Percentiles rank a stretch among this genome's conserved stretches.
Conservation (phyloP, 73 alveolate species). For the Tetrahymena thermophila region DNA sequence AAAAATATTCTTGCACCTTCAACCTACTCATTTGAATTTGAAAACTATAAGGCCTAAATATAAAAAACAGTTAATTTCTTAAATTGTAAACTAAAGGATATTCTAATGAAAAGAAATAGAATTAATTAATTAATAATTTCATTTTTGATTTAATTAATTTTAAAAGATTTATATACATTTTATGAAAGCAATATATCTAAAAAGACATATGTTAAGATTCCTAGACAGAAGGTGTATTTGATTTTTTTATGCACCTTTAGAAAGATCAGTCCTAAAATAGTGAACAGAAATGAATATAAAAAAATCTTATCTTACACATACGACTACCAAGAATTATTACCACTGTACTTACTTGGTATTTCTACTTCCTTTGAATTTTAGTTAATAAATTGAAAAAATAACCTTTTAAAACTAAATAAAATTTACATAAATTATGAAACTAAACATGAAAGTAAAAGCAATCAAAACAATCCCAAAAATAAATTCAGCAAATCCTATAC, state of each 20-base stretch:
- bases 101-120: not conserved
- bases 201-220: not conserved
- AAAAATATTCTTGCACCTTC: not conserved
- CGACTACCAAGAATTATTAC: not conserved
- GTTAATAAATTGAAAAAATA: not conserved
- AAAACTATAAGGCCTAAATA: not conserved
- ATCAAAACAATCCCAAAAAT: not conserved
- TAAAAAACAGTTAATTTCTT: not conserved
- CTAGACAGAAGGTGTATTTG: not conserved
- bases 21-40: not conserved
- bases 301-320: not conserved
- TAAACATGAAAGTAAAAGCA: not conserved
- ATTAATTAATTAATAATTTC: too few relatives aligned
- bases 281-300: not conserved
- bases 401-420: not conserved
- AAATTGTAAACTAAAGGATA: too few relatives aligned
- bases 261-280: not conserved
- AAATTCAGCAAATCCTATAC: not conserved
- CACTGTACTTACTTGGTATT: not conserved
- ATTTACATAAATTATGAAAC: not conserved
- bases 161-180: not conserved
- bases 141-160: too few relatives aligned
- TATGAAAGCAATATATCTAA: not conserved
- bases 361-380: not conserved
- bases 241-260: not conserved